Evolutionary conservation across 495 filamentous ascomycete species (phyloP).

Genomic region (Hypomontagnella monticulosa): DNA sequence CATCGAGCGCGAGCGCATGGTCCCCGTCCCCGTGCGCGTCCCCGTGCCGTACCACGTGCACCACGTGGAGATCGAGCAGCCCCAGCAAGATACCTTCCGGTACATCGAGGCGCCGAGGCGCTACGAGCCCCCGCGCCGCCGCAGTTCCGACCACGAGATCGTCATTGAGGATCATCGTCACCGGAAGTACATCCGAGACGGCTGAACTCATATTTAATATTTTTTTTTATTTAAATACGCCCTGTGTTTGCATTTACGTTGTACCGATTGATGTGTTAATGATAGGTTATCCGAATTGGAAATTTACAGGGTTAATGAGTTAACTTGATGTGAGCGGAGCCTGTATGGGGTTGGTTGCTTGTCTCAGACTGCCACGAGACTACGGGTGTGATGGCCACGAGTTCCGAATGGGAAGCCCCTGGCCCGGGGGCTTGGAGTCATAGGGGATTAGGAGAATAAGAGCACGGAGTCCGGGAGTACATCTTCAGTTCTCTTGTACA

Average conservation of each 20-base stretch:
- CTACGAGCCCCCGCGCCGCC: slow-evolving; percentile 35
- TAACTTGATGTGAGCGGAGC: too few relatives aligned
- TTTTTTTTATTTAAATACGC: too few relatives aligned
- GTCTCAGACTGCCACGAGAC: slow-evolving; percentile 35
- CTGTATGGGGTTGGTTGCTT: background rate
- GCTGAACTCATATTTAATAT: slow-evolving; percentile 2
- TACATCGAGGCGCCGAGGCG: slow-evolving; percentile 57
- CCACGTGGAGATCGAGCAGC: slow-evolving; percentile 36
- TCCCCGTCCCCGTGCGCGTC: slow-evolving; percentile 52
- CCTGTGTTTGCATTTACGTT: slow-evolving; percentile 1
- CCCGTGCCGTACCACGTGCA: slow-evolving; percentile 47
- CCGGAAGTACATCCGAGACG: slow-evolving; percentile 39
- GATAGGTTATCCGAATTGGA: background rate
- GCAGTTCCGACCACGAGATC: slow-evolving; percentile 43
- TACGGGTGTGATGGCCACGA: slow-evolving; percentile 18
- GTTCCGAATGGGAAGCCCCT: background rate
- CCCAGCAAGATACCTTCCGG: slow-evolving; percentile 55
- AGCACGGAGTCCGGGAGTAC: slow-evolving; percentile 17
- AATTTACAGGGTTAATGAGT: too few relatives aligned
- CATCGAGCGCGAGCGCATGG: slow-evolving; percentile 58
- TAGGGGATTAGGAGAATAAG: background rate
- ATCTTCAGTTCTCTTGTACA: slow-evolving; percentile 31
- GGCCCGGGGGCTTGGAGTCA: background rate
- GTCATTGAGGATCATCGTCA: slow-evolving; percentile 45
- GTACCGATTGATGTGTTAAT: background rate